Evolutionary conservation across 192 early-diverging fungal genomes (phyloP).

Genomic region (Coemansia sp.): DNA sequence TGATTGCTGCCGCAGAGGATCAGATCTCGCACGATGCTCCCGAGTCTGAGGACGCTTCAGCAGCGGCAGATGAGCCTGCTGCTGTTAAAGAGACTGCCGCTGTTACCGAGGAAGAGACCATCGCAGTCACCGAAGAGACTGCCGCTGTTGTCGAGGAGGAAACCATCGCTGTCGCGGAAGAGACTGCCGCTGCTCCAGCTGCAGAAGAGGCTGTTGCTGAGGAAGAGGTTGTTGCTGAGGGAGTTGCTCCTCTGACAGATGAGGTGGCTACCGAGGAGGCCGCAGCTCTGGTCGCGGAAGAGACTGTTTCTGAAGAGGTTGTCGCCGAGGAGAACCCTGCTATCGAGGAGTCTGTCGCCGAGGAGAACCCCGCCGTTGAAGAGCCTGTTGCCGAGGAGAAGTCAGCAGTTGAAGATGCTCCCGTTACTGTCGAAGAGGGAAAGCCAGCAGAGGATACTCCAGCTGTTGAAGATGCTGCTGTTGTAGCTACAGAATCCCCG

Average conservation of each 20-base stretch:
- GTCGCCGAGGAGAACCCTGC: too few species aligned
- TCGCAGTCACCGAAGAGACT: background rate
- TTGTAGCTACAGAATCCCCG: background rate
- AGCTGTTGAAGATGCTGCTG: conserved; percentile 11
- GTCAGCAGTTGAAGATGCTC: background rate
- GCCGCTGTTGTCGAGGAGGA: conserved; percentile 3
- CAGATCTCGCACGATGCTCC: conserved; percentile 2
- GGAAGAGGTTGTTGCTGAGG: conserved; percentile 5
- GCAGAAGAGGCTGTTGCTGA: conserved; percentile 1
- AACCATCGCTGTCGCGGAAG: background rate
- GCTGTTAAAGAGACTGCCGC: conserved; percentile 7
- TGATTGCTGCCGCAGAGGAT: background rate
- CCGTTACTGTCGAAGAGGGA: background rate
- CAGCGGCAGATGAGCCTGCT: too few species aligned
- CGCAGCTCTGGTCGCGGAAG: too few species aligned
- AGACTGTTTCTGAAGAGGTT: too few species aligned
- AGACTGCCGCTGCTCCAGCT: background rate
- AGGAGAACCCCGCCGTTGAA: background rate
- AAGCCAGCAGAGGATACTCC: background rate
- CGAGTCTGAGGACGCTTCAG: conserved; percentile 3
- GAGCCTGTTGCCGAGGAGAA: conserved; percentile 7
- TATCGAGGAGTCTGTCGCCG: conserved; percentile 10
- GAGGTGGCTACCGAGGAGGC: too few species aligned
- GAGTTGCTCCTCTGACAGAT: conserved; percentile 4
- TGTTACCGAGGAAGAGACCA: conserved; percentile 5